A percentile compares a stretch with the other conserved stretches of the same genome.
Conservation (phyloP, 345 rosid genomes). For the Eucalyptus regnans region DNA sequence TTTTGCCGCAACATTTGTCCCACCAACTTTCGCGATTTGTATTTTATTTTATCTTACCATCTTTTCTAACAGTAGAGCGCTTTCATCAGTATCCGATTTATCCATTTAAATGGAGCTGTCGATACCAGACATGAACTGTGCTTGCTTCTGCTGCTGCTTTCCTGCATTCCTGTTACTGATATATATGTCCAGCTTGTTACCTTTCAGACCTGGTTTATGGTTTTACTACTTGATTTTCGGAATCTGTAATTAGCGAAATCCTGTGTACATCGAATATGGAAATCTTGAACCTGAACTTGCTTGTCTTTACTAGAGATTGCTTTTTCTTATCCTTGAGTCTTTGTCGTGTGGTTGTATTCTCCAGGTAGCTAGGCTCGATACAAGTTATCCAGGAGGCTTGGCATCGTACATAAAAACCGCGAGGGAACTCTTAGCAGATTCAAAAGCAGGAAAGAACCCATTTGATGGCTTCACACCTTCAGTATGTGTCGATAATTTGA, state of each 20-base stretch:
- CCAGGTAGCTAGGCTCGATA: conserved; percentile 65
- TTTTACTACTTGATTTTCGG: neutral
- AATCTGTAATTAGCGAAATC: neutral
- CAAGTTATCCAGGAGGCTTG: conserved; percentile 92
- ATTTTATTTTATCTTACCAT: neutral
- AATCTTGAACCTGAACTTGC: neutral
- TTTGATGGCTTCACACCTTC: conserved; percentile 95
- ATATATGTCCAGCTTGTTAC: neutral
- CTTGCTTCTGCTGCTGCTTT: neutral
- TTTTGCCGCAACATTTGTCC: neutral
- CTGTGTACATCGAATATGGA: neutral
- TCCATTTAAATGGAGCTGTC: neutral
- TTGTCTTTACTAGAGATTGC: neutral
- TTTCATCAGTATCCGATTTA: neutral
- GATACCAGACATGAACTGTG: neutral
- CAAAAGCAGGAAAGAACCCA: conserved; percentile 85
- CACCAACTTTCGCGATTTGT: neutral
- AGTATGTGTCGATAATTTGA: conserved; percentile 21
- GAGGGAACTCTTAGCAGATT: conserved; percentile 75
- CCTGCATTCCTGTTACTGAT: neutral
- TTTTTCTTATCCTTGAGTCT: neutral
- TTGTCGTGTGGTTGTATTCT: neutral
- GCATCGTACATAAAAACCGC: conserved; percentile 61
- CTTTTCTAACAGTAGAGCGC: neutral
- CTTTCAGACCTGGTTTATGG: neutral